These are phyloP conservation scores for Lenwebbia sp. DNA, from an alignment of 345 rosid genomes.

Conservation along the genomic window DNA sequence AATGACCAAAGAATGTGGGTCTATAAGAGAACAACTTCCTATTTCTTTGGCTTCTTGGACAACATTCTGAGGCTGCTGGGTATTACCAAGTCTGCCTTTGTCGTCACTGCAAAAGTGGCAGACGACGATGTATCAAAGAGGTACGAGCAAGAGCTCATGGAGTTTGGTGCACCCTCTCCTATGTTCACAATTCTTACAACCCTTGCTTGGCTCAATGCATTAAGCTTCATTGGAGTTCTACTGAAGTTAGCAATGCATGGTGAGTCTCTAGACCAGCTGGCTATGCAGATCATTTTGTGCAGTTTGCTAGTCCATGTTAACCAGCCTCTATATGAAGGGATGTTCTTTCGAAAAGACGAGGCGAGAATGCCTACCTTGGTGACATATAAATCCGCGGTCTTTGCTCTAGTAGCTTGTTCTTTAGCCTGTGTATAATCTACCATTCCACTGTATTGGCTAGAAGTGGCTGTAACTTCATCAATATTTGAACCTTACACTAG, in stretches of 20 bases:
- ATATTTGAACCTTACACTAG: not conserved
- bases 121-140: slow-evolving; percentile 17
- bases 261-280: slow-evolving; percentile 2
- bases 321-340: slow-evolving; percentile 21
- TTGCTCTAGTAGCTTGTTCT: slow-evolving; percentile 15
- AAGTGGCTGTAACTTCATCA: not conserved
- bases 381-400: slow-evolving; percentile 5
- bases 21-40: slow-evolving; percentile 32
- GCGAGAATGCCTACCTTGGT: slow-evolving; percentile 30
- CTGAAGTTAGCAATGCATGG: not conserved
- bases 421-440: not conserved
- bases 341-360: slow-evolving; percentile 23
- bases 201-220: slow-evolving; percentile 26
- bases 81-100: slow-evolving; percentile 14
- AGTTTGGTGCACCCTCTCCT: slow-evolving; percentile 33
- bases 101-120: slow-evolving; percentile 21
- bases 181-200: slow-evolving; percentile 30
- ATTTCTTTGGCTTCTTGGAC: slow-evolving; percentile 22
- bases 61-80: slow-evolving; percentile 16
- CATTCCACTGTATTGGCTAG: not conserved
- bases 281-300: slow-evolving; percentile 22
- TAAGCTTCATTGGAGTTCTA: slow-evolving; percentile 12
- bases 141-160: slow-evolving; percentile 13
- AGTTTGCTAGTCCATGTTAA: slow-evolving; percentile 17
- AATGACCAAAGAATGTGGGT: slow-evolving; percentile 29